A percentile compares a stretch with the other conserved stretches of the same genome.
Evolutionary conservation across 768 basidiomycete species (phyloP).

Genomic region (Leucocoprinus sp.): DNA sequence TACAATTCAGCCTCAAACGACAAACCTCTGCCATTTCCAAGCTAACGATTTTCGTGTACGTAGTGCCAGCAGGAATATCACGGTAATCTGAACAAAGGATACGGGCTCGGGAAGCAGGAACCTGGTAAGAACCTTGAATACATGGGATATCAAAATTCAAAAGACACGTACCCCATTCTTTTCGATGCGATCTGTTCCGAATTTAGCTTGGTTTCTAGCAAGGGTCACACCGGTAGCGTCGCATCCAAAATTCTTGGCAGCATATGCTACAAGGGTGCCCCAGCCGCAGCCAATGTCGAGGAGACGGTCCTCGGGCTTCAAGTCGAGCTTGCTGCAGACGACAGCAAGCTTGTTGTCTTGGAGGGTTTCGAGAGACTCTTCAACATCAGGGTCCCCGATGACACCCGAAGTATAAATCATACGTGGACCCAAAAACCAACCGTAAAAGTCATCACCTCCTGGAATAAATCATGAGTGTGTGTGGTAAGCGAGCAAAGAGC

Average conservation of each 20-base stretch:
- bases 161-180: constrained; percentile 54
- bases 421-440: constrained; percentile 91
- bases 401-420: constrained; percentile 99
- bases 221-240: constrained; percentile 96
- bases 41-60: constrained; percentile 90
- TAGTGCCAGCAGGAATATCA: constrained; percentile 72
- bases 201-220: constrained; percentile 82
- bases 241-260: constrained; percentile 95
- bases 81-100: constrained; percentile 93
- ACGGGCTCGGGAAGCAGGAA: constrained; percentile 63
- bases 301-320: constrained; percentile 77
- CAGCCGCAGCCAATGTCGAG: constrained; percentile 92
- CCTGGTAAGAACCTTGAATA: constrained; percentile 15
- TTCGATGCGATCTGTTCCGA: constrained; percentile 82
- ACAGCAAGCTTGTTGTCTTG: constrained; percentile 98
- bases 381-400: constrained; percentile 55
- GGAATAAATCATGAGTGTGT: neutral
- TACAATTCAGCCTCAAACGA: neutral
- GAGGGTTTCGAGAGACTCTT: constrained; percentile 85
- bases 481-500: constrained; percentile 2
- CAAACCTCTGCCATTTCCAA: constrained; percentile 96
- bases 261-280: constrained; percentile 93
- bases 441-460: constrained; percentile 95
- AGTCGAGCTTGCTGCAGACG: constrained; percentile 90
- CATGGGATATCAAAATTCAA: neutral